These are phyloP conservation scores for Microcyclosporella mali DNA, from an alignment of 2,329 filamentous ascomycete species.

Conservation along the genomic window DNA sequence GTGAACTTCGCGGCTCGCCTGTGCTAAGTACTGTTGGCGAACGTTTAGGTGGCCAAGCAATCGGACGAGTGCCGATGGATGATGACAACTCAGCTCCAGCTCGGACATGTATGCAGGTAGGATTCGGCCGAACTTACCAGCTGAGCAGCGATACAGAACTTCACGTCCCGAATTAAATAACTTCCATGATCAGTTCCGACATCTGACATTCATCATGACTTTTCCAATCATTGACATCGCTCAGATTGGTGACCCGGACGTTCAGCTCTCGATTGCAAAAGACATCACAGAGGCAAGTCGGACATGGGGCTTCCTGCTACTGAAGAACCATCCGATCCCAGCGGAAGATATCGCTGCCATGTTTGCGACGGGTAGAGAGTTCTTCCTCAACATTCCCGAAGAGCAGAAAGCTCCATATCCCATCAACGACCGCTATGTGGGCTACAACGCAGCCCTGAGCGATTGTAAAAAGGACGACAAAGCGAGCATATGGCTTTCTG, in stretches of 20 bases:
- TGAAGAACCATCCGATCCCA: slow-evolving; percentile 14
- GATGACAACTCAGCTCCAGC: too few relatives aligned
- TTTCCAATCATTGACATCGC: slow-evolving; percentile 13
- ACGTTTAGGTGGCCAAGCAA: too few relatives aligned
- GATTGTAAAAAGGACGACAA: slow-evolving; percentile 21
- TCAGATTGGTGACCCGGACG: slow-evolving; percentile 3
- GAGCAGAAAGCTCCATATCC: slow-evolving; percentile 13
- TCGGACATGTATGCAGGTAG: too few relatives aligned
- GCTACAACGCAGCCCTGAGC: slow-evolving; percentile 16
- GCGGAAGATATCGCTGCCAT: slow-evolving; percentile 7
- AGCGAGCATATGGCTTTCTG: slow-evolving; percentile 22
- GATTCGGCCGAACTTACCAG: too few relatives aligned
- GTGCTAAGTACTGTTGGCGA: too few relatives aligned
- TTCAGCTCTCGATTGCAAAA: slow-evolving; percentile 8
- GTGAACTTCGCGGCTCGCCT: too few relatives aligned
- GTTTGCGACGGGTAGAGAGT: slow-evolving; percentile 9
- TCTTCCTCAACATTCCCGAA: slow-evolving; percentile 5
- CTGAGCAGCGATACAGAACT: too few relatives aligned
- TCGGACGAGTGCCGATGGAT: too few relatives aligned
- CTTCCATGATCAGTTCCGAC: too few relatives aligned
- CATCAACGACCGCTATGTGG: slow-evolving; percentile 17
- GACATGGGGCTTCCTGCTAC: slow-evolving; percentile 15
- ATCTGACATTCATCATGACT: background rate
- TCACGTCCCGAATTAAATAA: too few relatives aligned
- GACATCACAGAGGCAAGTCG: slow-evolving; percentile 12